phyloP scores from a whole-genome alignment of 2,329 filamentous ascomycete species.

The Shiraia sp. region DNA sequence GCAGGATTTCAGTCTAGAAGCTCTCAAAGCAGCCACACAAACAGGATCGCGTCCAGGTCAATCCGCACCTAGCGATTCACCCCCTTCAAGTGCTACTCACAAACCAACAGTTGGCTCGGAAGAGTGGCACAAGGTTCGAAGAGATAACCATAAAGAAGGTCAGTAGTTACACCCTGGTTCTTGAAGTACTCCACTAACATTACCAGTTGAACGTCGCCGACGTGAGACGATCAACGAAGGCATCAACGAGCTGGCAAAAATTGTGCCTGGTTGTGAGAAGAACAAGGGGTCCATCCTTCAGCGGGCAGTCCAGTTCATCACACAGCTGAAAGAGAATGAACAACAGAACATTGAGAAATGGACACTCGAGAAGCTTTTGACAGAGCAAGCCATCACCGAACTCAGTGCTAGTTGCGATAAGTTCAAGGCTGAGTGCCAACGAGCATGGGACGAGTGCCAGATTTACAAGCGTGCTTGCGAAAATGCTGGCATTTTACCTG shows the following conservation, averaged over 20 bases:
- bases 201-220: conserved; percentile 85
- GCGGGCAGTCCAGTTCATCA: conserved; percentile 91
- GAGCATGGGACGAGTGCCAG: conserved; percentile 76
- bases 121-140: conserved; percentile 96
- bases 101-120: conserved; percentile 95
- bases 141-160: conserved; percentile 99
- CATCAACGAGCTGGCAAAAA: conserved; percentile 96
- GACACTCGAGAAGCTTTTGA: conserved; percentile 87
- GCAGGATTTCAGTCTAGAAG: conserved; percentile 51
- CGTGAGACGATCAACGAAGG: conserved; percentile 99
- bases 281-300: conserved; percentile 98
- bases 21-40: conserved; percentile 53
- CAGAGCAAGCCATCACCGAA: conserved; percentile 86
- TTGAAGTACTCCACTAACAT: conserved; percentile 7
- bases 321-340: conserved; percentile 91
- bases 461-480: conserved; percentile 67
- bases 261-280: conserved; percentile 96
- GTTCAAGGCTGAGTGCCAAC: conserved; percentile 77
- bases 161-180: conserved; percentile 30
- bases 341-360: conserved; percentile 92
- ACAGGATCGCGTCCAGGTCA: conserved; percentile 51
- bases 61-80: conserved; percentile 38
- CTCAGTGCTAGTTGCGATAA: conserved; percentile 86
- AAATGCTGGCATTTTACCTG: conserved; percentile 45
- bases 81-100: conserved; percentile 36